Base-by-base conservation (phyloP, 768 basidiomycete genomes). In the Chalciporus pseudorubinellus region DNA sequence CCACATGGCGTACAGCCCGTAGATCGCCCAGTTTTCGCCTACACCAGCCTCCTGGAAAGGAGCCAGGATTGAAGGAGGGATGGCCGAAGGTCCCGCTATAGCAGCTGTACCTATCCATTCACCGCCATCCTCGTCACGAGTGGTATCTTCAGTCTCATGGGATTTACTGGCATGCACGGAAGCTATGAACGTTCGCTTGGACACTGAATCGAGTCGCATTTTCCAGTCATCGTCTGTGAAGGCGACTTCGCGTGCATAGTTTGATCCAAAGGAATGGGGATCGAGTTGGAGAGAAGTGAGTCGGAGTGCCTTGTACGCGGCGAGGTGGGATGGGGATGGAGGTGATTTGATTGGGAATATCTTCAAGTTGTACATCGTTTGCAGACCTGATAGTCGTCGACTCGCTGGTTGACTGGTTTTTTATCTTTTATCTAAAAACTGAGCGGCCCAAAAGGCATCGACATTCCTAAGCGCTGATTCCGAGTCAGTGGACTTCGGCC, bases 1-100 rank as follows among this genome's bases (percentile, higher is more conserved):
- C 68, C 64, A 68, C 62, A 66, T 58, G n/a, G 36, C 58, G 39
- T 5, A 62, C 13, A 68, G 20, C 13, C 47, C 50, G 14, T 70
- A 63, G 11, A 52, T 46, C 14, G 63, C 51, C 56, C 58, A 67
- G 8, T 56, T 39, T 3, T n/a, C 36, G 4, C 48, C 48, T 33
- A 61, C 19, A 0, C 59, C 59, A 0, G 52, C 58, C 20, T 55
- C 52, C 38, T 46, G 29, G 46, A 70, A 43, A 3, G 54, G 55
- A 12, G 31, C 56, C 14, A 56, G 4, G 10, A 21, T 16, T 12
- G 31, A 43, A 16, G 61, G 45, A 11, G 8, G 22, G 0, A 58
- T 14, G 14, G 16, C 55, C 5, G 61, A 59, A 14, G 61, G 66
- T 4, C 54, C 57, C 3, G 50, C 11, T 3, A 62, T 45, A 4